Evolutionary conservation across 1,284 basidiomycete genomes (phyloP).

Genomic region (Cryptococcus hybrid): DNA sequence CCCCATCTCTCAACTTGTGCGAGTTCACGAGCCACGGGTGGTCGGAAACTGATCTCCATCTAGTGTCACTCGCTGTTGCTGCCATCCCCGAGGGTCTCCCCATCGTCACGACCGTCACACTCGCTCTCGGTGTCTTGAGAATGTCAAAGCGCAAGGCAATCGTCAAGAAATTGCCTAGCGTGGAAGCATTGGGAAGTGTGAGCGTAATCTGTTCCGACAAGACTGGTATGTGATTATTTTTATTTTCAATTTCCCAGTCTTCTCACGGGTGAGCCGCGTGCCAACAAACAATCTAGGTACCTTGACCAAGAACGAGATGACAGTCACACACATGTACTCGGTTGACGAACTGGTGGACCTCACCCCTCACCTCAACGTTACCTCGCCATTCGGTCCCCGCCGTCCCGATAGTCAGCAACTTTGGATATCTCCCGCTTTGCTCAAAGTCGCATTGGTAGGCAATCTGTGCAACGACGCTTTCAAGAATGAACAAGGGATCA

Average conservation of each 20-base stretch:
- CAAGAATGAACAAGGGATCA: conserved; percentile 68
- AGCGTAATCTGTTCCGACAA: conserved; percentile 98
- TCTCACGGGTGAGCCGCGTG: too few relatives aligned
- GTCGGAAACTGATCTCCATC: background rate
- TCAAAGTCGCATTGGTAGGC: conserved; percentile 65
- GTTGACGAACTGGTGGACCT: conserved; percentile 77
- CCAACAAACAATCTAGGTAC: conserved; percentile 63
- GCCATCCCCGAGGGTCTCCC: conserved; percentile 97
- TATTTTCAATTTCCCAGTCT: too few relatives aligned
- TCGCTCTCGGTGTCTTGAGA: conserved; percentile 87
- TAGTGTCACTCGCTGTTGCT: conserved; percentile 93
- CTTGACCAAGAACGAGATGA: conserved; percentile 93
- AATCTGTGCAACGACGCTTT: conserved; percentile 59
- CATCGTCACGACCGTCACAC: conserved; percentile 95
- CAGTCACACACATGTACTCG: conserved; percentile 81
- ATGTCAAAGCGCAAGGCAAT: conserved; percentile 96
- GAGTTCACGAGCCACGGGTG: too few relatives aligned
- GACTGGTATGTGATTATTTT: conserved; percentile 60
- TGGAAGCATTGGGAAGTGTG: conserved; percentile 90
- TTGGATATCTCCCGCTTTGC: conserved; percentile 54
- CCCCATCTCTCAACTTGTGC: too few relatives aligned
- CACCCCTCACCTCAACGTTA: conserved; percentile 54
- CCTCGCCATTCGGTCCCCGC: conserved; percentile 59
- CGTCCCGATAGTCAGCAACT: conserved; percentile 51
- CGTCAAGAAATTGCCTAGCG: conserved; percentile 93